Evolutionary conservation across 1,284 basidiomycete species (phyloP).

Genomic region (Malassezia obtusa): DNA sequence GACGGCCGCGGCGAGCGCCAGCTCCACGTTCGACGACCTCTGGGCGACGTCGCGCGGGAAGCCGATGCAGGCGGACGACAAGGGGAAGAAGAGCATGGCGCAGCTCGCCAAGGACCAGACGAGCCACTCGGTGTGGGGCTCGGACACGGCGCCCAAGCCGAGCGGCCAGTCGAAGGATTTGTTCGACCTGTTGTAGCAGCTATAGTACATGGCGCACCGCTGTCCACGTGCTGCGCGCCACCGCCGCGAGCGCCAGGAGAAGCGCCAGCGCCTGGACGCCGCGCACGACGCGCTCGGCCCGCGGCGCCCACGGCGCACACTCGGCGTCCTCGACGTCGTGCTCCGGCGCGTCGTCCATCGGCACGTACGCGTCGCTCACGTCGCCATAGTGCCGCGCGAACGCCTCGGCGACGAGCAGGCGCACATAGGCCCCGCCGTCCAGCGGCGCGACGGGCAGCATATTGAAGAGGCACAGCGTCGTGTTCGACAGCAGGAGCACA

Average conservation of each 20-base stretch:
- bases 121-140: constrained; percentile 12
- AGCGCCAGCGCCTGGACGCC: background rate
- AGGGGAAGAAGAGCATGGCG: constrained; percentile 45
- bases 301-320: background rate
- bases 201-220: background rate
- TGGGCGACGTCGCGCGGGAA: constrained; percentile 72
- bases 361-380: background rate
- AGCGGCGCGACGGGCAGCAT: constrained; percentile 18
- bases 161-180: constrained; percentile 6
- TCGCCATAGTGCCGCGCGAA: background rate
- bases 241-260: background rate
- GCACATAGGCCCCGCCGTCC: constrained; percentile 15
- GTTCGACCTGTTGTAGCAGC: constrained; percentile 17
- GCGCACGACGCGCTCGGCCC: background rate
- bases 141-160: background rate
- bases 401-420: background rate
- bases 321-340: background rate
- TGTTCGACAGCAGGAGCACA: constrained; percentile 8
- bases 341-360: background rate
- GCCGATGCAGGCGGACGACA: constrained; percentile 11
- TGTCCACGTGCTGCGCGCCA: constrained; percentile 1
- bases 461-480: constrained; percentile 17
- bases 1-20: background rate
- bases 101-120: constrained; percentile 47
- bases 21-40: constrained; percentile 67